A percentile compares a stretch with the other conserved stretches of the same genome.
These are phyloP conservation scores for Calonectria hongkongensis DNA, from an alignment of 2,329 filamentous ascomycete genomes.

Conservation along the genomic window DNA sequence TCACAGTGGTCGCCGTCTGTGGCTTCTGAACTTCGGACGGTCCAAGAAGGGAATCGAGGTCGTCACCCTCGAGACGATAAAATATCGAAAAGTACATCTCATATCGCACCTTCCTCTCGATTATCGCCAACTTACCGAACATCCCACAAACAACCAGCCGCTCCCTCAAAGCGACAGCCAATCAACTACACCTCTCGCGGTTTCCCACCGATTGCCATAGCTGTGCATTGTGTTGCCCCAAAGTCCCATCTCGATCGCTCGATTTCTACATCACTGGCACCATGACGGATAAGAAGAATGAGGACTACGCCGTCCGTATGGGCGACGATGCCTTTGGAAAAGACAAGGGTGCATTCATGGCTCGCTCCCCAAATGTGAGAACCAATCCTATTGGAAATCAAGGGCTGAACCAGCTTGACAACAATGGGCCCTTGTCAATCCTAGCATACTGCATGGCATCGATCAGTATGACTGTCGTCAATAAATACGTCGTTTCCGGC, in stretches of 20 bases:
- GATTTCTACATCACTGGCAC: slow-evolving; percentile 54
- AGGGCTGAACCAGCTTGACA: slow-evolving; percentile 71
- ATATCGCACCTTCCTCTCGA: too few relatives aligned
- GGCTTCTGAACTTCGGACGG: slow-evolving; percentile 25
- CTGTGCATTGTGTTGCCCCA: slow-evolving; percentile 2
- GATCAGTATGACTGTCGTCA: slow-evolving; percentile 99
- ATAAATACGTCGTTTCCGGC: slow-evolving; percentile 98
- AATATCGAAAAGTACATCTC: not conserved
- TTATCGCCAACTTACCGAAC: not conserved
- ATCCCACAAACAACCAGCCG: not conserved
- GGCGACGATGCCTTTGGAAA: slow-evolving; percentile 73
- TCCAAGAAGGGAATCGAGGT: slow-evolving; percentile 26
- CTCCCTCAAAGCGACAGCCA: not conserved
- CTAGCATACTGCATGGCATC: slow-evolving; percentile 94
- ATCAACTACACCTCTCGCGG: not conserved
- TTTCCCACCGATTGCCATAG: not conserved
- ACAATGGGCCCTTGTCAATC: slow-evolving; percentile 88
- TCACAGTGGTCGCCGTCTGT: slow-evolving; percentile 4
- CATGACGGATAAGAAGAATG: slow-evolving; percentile 94
- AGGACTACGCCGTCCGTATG: slow-evolving; percentile 84
- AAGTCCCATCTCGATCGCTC: slow-evolving; percentile 25
- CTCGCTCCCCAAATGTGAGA: slow-evolving; percentile 50
- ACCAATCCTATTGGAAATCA: slow-evolving; percentile 44
- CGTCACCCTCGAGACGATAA: slow-evolving; percentile 19
- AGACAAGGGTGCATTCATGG: slow-evolving; percentile 72